Percentiles rank a stretch among this genome's conserved stretches.
Evolutionary conservation across 2,329 filamentous ascomycete species (phyloP).

Genomic region (Myrmaecium sp.): DNA sequence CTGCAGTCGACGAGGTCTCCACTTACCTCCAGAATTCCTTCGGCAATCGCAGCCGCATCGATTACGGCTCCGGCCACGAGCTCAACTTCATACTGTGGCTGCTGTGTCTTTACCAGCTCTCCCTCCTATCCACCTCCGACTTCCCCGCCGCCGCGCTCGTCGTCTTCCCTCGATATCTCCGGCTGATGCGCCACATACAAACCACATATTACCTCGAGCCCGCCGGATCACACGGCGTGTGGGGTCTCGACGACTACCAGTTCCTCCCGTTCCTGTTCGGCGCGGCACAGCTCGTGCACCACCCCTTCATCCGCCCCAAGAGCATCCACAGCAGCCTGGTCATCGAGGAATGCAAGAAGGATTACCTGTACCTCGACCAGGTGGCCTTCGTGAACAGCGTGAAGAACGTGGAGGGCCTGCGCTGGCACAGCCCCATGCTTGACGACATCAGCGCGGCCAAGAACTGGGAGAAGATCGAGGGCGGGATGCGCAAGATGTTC

Average conservation of each 20-base stretch:
- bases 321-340: constrained; percentile 73
- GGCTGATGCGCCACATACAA: constrained; percentile 75
- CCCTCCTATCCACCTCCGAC: constrained; percentile 43
- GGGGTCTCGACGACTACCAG: constrained; percentile 36
- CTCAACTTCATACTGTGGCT: constrained; percentile 96
- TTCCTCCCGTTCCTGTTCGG: constrained; percentile 36
- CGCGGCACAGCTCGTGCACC: constrained; percentile 42
- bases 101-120: constrained; percentile 75
- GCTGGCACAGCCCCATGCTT: constrained; percentile 97
- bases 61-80: constrained; percentile 95
- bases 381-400: constrained; percentile 89
- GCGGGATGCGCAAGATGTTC: constrained; percentile 95
- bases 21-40: constrained; percentile 72
- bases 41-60: constrained; percentile 72
- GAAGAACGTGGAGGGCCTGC: constrained; percentile 83
- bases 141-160: constrained; percentile 60
- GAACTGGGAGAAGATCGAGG: constrained; percentile 82
- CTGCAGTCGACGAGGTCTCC: constrained; percentile 52
- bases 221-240: constrained; percentile 34
- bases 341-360: constrained; percentile 67
- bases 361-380: constrained; percentile 85
- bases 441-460: constrained; percentile 90
- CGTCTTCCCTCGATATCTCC: constrained; percentile 69
- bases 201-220: constrained; percentile 92
- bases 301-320: constrained; percentile 36